A percentile compares a stretch with the other conserved stretches of the same genome.
Evolutionary conservation across 139 green algal species (phyloP).

Genomic region (Chlorella sp.): DNA sequence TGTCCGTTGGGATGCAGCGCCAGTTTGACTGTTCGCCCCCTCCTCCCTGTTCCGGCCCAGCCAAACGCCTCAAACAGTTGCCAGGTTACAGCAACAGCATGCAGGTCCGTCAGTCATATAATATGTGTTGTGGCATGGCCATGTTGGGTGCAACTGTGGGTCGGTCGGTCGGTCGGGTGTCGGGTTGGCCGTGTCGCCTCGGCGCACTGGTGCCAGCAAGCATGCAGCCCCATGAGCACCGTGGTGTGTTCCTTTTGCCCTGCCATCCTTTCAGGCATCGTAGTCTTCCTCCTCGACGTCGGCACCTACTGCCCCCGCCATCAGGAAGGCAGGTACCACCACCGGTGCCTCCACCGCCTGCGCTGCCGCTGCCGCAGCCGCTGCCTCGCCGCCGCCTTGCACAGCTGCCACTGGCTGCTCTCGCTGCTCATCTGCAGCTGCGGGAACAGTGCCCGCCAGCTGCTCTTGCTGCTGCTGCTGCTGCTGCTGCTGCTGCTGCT

Average conservation of each 20-base stretch:
- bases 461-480: not conserved
- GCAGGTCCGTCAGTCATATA: no score
- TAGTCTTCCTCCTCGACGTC: conserved; percentile 31
- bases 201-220: not conserved
- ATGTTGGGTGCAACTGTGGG: no score
- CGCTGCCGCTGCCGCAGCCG: not conserved
- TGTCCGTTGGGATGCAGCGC: no score
- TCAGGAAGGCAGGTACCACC: not conserved
- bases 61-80: no score
- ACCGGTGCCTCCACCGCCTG: not conserved
- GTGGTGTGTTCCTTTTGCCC: no score
- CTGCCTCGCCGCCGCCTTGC: not conserved
- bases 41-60: no score
- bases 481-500: conserved; percentile 23
- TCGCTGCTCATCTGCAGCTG: not conserved
- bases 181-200: no score
- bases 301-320: not conserved
- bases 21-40: no score
- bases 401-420: not conserved
- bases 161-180: no score
- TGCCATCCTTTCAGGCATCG: conserved; percentile 17
- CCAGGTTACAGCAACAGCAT: no score
- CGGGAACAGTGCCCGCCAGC: not conserved
- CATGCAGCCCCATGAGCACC: not conserved
- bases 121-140: no score